Conservation (phyloP, 495 filamentous ascomycete species). For the Aspergillus biplanus region DNA sequence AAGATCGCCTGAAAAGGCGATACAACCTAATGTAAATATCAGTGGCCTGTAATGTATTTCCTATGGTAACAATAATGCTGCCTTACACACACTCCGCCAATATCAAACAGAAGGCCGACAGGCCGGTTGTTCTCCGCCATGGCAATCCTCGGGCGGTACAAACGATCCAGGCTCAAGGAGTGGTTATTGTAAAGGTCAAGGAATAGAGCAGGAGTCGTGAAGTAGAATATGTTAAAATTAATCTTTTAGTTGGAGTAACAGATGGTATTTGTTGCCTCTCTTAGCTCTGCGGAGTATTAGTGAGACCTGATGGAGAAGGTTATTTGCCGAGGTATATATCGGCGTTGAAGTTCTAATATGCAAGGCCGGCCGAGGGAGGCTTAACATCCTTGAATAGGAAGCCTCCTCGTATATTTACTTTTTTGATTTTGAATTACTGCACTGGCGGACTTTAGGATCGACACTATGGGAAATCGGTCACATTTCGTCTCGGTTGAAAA, state of each 20-base stretch:
- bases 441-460: no score
- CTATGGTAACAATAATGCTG: not conserved
- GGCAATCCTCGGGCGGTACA: not conserved
- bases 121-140: conserved; percentile 56
- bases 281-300: conserved; percentile 23
- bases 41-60: not conserved
- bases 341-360: not conserved
- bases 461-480: no score
- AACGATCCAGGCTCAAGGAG: not conserved
- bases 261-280: conserved; percentile 1
- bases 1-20: conserved; percentile 93
- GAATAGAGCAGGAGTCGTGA: not conserved
- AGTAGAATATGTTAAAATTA: no score
- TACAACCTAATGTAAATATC: conserved; percentile 62
- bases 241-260: conserved; percentile 7
- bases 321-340: conserved; percentile 32
- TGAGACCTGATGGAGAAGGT: not conserved
- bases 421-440: no score
- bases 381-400: not conserved
- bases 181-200: not conserved
- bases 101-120: conserved; percentile 89
- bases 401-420: not conserved
- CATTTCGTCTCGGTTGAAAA: no score
- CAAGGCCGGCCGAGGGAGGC: conserved; percentile 21
- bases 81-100: conserved; percentile 94